phyloP scores from a whole-genome alignment of 768 basidiomycete species.

The Tricholoma sp. region DNA sequence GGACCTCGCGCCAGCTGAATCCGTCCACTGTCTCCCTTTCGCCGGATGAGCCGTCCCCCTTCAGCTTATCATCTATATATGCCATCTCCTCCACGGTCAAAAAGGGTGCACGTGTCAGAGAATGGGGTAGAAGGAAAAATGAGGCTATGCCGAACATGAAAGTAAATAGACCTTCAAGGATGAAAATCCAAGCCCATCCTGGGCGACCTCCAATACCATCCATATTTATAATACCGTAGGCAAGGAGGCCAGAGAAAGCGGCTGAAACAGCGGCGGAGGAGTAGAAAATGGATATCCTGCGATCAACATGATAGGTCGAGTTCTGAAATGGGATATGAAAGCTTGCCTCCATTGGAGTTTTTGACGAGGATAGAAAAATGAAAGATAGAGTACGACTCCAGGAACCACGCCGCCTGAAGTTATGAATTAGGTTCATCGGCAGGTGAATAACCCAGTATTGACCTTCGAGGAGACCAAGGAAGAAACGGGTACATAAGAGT shows the following conservation, averaged over 20 bases:
- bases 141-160: constrained; percentile 47
- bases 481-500: constrained; percentile 44
- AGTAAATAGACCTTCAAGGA: constrained; percentile 64
- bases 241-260: constrained; percentile 66
- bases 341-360: constrained; percentile 43
- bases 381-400: constrained; percentile 52
- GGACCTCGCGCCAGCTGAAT: constrained; percentile 57
- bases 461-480: constrained; percentile 49
- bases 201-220: constrained; percentile 46
- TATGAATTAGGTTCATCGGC: background rate
- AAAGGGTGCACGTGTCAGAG: constrained; percentile 42
- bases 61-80: constrained; percentile 36
- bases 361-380: constrained; percentile 50
- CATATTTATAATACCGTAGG: constrained; percentile 61
- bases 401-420: constrained; percentile 49
- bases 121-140: constrained; percentile 44
- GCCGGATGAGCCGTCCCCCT: constrained; percentile 34
- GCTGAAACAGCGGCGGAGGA: constrained; percentile 53
- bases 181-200: constrained; percentile 71
- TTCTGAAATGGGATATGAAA: background rate
- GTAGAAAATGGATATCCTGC: constrained; percentile 44
- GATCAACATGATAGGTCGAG: background rate
- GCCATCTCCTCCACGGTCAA: constrained; percentile 45
- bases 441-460: constrained; percentile 2
- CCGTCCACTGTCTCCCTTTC: constrained; percentile 27